phyloP scores from a whole-genome alignment of 306 rosid species.

The Lathyrus oleraceus region DNA sequence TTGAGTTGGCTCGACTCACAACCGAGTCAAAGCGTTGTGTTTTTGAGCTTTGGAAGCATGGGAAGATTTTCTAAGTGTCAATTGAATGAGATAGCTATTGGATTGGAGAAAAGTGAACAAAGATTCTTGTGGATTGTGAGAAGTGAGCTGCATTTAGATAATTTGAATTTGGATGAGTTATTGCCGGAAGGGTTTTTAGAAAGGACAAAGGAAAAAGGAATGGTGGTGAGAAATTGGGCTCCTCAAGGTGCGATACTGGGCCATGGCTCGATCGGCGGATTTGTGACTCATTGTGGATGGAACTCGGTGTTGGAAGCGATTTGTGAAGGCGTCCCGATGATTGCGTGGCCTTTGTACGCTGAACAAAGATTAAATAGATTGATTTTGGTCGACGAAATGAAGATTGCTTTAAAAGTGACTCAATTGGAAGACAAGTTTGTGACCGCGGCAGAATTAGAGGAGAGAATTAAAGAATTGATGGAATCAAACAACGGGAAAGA shows the following conservation, averaged over 20 bases:
- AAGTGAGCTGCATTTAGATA: constrained; percentile 13
- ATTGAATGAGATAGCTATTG: constrained; percentile 51
- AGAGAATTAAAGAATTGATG: neutral
- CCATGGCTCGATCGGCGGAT: constrained; percentile 54
- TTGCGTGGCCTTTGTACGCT: constrained; percentile 58
- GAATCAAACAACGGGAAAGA: neutral
- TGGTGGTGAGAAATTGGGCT: constrained; percentile 62
- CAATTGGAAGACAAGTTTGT: constrained; percentile 23
- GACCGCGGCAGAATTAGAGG: neutral
- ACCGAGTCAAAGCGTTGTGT: constrained; percentile 56
- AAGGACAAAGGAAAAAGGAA: neutral
- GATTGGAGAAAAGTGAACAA: constrained; percentile 59
- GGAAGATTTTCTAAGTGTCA: constrained; percentile 47
- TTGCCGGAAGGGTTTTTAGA: neutral
- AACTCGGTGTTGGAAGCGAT: constrained; percentile 60
- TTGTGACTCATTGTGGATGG: constrained; percentile 67
- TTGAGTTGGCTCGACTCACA: constrained; percentile 58
- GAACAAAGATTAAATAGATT: constrained; percentile 53
- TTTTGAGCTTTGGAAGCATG: constrained; percentile 63
- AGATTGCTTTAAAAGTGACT: constrained; percentile 45
- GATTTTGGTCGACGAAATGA: constrained; percentile 52
- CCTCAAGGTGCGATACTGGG: constrained; percentile 51
- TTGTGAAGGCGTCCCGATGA: constrained; percentile 35
- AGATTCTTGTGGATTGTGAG: constrained; percentile 66
- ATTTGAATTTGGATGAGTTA: neutral